phyloP scores from a whole-genome alignment of 345 rosid genomes.

The Cardamine resedifolia region DNA sequence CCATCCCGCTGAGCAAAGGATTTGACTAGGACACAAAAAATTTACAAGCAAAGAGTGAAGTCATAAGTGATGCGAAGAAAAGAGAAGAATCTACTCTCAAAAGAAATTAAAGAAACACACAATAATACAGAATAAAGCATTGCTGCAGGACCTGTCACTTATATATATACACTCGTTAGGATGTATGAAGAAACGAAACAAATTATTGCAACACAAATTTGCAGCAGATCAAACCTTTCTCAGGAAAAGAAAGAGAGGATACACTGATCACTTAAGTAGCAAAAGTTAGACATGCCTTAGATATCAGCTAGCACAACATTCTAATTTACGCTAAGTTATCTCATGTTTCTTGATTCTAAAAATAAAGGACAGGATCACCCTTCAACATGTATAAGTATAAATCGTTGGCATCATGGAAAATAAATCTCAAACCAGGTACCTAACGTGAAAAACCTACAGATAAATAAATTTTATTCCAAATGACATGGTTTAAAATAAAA shows the following conservation, averaged over 20 bases:
- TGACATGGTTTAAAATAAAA: slow-evolving; percentile 28
- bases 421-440: slow-evolving; percentile 30
- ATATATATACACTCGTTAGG: slow-evolving; percentile 54
- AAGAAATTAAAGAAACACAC: neutral
- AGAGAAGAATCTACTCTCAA: slow-evolving; percentile 31
- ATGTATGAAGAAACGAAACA: slow-evolving; percentile 2
- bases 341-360: too few species aligned
- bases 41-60: neutral
- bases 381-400: too few species aligned
- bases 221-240: too few species aligned
- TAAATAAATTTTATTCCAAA: neutral
- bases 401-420: neutral
- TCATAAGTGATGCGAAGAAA: slow-evolving; percentile 31
- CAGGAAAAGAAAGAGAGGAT: neutral
- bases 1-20: slow-evolving; percentile 38
- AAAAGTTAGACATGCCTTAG: neutral
- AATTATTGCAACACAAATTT: neutral
- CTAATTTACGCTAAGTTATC: neutral
- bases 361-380: too few species aligned
- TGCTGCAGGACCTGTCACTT: slow-evolving; percentile 59
- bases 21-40: slow-evolving; percentile 39
- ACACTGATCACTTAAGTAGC: neutral
- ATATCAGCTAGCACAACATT: neutral
- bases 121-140: slow-evolving; percentile 41
- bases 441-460: neutral